Conservation (phyloP, 805 yeast species). For the Alloascoidea africana region DNA sequence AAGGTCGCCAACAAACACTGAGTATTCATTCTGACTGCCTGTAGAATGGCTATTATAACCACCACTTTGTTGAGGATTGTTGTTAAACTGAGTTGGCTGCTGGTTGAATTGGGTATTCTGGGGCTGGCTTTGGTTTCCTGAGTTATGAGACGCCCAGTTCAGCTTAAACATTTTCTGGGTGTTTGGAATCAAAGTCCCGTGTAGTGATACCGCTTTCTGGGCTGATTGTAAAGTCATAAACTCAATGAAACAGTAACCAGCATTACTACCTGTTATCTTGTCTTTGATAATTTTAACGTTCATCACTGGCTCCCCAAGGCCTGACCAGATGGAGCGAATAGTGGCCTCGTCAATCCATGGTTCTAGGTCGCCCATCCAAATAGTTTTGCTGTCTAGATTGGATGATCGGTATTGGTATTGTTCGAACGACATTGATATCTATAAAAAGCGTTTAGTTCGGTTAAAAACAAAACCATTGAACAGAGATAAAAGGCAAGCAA, state of each 20-base stretch:
- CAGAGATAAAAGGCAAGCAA: no score
- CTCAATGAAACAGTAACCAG: slow-evolving; percentile 75
- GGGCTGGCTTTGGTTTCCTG: neutral
- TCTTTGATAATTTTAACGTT: slow-evolving; percentile 63
- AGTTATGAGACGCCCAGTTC: slow-evolving; percentile 64
- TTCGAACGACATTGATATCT: no score
- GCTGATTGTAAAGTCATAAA: slow-evolving; percentile 50
- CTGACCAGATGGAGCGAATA: slow-evolving; percentile 54
- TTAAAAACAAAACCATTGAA: no score
- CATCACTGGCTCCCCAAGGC: slow-evolving; percentile 32
- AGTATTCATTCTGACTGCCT: slow-evolving; percentile 36
- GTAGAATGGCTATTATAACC: no score
- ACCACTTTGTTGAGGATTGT: no score
- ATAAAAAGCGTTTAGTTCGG: no score
- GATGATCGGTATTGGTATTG: no score
- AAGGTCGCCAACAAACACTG: slow-evolving; percentile 80
- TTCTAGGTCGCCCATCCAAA: slow-evolving; percentile 90
- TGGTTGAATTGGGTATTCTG: slow-evolving; percentile 12
- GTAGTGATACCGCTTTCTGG: slow-evolving; percentile 44
- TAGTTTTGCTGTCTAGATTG: no score
- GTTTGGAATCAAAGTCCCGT: slow-evolving; percentile 59
- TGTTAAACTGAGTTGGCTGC: slow-evolving; percentile 1
- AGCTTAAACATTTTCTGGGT: slow-evolving; percentile 44
- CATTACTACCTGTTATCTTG: slow-evolving; percentile 32
- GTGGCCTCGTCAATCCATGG: slow-evolving; percentile 67